phyloP scores from a whole-genome alignment of 1,284 basidiomycete species.

The Puccinia horiana region DNA sequence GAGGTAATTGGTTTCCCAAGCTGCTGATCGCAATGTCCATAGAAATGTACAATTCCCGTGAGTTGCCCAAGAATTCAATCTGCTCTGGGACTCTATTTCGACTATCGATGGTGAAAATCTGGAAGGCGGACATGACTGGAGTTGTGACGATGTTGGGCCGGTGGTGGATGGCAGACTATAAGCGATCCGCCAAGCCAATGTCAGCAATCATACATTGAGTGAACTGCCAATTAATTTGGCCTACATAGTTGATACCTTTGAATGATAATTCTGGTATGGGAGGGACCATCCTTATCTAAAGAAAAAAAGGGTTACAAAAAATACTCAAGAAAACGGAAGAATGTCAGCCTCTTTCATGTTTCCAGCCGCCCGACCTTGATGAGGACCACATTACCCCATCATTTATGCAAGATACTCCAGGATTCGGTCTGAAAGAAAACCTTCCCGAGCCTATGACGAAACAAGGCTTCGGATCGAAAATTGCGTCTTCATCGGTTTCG shows the following conservation, averaged over 20 bases:
- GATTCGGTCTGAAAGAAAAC: constrained; percentile 7
- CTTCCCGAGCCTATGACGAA: background rate
- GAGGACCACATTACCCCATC: constrained; percentile 15
- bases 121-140: constrained; percentile 17
- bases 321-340: background rate
- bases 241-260: constrained; percentile 30
- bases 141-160: constrained; percentile 8
- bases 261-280: constrained; percentile 31
- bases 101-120: constrained; percentile 18
- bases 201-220: background rate
- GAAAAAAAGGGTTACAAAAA: background rate
- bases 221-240: background rate
- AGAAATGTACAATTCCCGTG: constrained; percentile 10
- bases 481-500: background rate
- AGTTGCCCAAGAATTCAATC: background rate
- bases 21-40: constrained; percentile 19
- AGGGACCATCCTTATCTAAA: constrained; percentile 29
- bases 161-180: constrained; percentile 20
- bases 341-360: background rate
- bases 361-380: background rate
- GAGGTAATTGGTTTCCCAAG: background rate
- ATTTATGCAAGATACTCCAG: constrained; percentile 3
- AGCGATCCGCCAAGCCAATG: background rate
- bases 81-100: constrained; percentile 9
- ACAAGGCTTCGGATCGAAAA: background rate